Base-by-base conservation (phyloP, 768 basidiomycete species). In the Suillus tomentosus region DNA sequence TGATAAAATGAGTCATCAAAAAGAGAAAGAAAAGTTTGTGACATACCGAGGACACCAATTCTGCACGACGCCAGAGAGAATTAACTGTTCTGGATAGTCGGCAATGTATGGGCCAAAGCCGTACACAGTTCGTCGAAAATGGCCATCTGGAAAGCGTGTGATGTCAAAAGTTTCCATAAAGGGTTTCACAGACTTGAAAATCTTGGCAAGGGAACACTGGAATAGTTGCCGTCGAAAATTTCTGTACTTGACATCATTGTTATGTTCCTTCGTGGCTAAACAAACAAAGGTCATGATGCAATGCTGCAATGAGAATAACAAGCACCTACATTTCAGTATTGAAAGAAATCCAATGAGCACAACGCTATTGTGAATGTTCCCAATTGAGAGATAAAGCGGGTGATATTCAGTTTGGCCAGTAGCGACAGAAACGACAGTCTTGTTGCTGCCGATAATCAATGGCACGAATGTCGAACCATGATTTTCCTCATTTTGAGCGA, bases 21-120 rank as follows among this genome's bases (percentile, higher is more conserved):
- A 48, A 5, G 11, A 24, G 24, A 3, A 47, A 22, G 11, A 0
- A 45, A 48, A 48, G 4, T 47, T 47, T n/a, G n/a, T 37, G 11
- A 69, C 45, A 27, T 67, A 79, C 79, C 65, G 64, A 14, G 75
- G 62, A 66, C 79, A 81, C 78, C 79, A 80, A 0, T 69, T 70
- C 56, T 76, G 74, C 4, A 80, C 70, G 51, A 78, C 66, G 34
- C 77, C 71, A 15, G 75, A 69, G 1, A 77, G 76, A 58, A 5
- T 62, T 72, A 48, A 5, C 64, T 80, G 79, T 62, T 81, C 77
- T 1, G 76, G 79, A 62, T 81, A 80, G 61, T 81, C 77, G 0
- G 76, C 78, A 62, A 81, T 79, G 47, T 78, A 77, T 1, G 78
- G 73, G 1, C 78, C 78, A 9, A 81, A 60, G 1, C 73, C 69